These are phyloP conservation scores for Leptosphaerulina australis DNA, from an alignment of 2,329 filamentous ascomycete genomes.

Conservation along the genomic window DNA sequence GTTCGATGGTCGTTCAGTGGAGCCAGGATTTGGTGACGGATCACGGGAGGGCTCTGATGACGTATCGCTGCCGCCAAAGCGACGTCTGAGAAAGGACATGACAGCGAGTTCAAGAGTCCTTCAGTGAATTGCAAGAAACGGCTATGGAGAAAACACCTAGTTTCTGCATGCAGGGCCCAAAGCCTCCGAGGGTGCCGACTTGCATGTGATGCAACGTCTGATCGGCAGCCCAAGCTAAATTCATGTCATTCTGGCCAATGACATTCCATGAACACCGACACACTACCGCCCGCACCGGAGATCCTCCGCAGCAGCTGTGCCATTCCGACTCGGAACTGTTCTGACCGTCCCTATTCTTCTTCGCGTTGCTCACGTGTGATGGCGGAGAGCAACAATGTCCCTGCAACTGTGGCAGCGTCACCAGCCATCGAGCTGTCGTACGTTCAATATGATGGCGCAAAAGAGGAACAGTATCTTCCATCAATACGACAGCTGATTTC, in stretches of 20 bases:
- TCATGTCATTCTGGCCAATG: constrained; percentile 1
- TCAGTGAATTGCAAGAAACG: too few species aligned
- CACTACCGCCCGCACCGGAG: constrained; percentile 2
- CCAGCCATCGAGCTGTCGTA: constrained; percentile 56
- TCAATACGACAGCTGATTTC: constrained; percentile 92
- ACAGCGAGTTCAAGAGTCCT: constrained; percentile 2
- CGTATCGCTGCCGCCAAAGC: constrained; percentile 42
- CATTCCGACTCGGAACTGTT: constrained; percentile 12
- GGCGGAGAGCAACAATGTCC: constrained; percentile 6
- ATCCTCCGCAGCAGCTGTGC: constrained; percentile 2
- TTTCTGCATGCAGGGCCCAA: constrained; percentile 8
- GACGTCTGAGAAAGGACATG: constrained; percentile 49
- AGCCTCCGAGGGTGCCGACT: constrained; percentile 8
- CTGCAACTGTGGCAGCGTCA: not conserved
- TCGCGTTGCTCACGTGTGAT: constrained; percentile 4
- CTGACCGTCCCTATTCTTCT: not conserved
- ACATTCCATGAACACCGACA: not conserved
- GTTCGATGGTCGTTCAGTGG: constrained; percentile 49
- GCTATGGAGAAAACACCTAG: too few species aligned
- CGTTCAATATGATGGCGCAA: constrained; percentile 63
- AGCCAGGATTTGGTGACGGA: constrained; percentile 31
- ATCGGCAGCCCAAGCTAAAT: not conserved
- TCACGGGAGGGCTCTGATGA: constrained; percentile 34
- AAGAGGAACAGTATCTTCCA: constrained; percentile 73
- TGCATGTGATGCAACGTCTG: constrained; percentile 11